Conservation (phyloP, 176 grass and related monocot species). For the Oropetium thomaeum region DNA sequence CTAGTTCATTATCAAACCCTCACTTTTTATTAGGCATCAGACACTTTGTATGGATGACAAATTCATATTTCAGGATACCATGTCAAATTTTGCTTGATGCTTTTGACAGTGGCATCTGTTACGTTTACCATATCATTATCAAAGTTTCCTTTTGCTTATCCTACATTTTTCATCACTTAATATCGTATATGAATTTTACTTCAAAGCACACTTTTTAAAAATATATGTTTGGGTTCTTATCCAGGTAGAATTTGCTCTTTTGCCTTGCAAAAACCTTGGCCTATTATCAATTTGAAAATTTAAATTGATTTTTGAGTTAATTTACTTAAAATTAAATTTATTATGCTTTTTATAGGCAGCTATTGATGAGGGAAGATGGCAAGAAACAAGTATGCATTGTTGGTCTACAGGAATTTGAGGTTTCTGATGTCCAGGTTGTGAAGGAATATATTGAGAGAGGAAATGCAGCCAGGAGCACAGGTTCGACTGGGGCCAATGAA, state of each 20-base stretch:
- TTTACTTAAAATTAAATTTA: neutral
- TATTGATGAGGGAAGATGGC: constrained; percentile 98
- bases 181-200: neutral
- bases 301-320: neutral
- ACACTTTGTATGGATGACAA: neutral
- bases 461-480: constrained; percentile 88
- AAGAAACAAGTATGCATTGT: constrained; percentile 99
- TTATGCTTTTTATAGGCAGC: constrained; percentile 52
- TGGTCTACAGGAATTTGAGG: constrained; percentile 96
- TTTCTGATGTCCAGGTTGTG: constrained; percentile 92
- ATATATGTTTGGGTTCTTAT: neutral
- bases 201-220: neutral
- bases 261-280: neutral
- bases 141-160: constrained; percentile 5
- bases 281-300: neutral
- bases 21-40: neutral
- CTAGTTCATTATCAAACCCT: neutral
- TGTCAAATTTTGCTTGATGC: neutral
- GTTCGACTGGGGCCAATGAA: constrained; percentile 94
- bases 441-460: constrained; percentile 99
- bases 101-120: neutral
- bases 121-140: neutral
- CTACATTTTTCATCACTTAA: neutral
- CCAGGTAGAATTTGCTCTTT: neutral
- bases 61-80: constrained; percentile 8